Conservation (phyloP, 140 eudicot genomes). For the Anethum foeniculum region DNA sequence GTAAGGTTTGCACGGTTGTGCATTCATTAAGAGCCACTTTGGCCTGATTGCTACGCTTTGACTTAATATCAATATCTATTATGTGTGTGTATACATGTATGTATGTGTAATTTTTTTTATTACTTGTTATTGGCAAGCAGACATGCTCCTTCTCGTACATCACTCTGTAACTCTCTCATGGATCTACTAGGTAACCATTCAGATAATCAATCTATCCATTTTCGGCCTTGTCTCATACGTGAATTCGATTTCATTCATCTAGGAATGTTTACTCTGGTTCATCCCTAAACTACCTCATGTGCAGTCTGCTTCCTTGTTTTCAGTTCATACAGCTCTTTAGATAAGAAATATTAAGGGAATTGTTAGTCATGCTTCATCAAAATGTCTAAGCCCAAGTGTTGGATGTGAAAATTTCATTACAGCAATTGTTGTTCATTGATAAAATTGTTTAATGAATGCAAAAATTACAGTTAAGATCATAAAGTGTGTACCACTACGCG, state of each 20-base stretch:
- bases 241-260: background rate
- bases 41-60: background rate
- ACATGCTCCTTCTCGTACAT: constrained; percentile 5
- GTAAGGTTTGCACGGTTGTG: background rate
- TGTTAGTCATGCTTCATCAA: background rate
- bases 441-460: background rate
- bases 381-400: background rate
- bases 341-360: background rate
- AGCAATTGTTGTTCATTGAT: background rate
- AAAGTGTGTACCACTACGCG: background rate
- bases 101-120: constrained; percentile 3
- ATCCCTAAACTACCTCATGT: background rate
- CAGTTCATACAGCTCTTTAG: constrained; percentile 1
- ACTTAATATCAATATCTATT: background rate
- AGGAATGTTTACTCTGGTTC: background rate
- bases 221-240: background rate
- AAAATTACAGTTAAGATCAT: background rate
- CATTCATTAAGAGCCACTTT: background rate
- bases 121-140: constrained; percentile 11
- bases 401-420: background rate
- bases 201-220: background rate
- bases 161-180: constrained; percentile 9
- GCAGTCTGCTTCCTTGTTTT: background rate
- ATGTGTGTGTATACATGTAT: background rate
- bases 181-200: constrained; percentile 7